These are phyloP conservation scores for Tanacetum coccineum DNA, from an alignment of 129 eudicot genomes.

Conservation along the genomic window DNA sequence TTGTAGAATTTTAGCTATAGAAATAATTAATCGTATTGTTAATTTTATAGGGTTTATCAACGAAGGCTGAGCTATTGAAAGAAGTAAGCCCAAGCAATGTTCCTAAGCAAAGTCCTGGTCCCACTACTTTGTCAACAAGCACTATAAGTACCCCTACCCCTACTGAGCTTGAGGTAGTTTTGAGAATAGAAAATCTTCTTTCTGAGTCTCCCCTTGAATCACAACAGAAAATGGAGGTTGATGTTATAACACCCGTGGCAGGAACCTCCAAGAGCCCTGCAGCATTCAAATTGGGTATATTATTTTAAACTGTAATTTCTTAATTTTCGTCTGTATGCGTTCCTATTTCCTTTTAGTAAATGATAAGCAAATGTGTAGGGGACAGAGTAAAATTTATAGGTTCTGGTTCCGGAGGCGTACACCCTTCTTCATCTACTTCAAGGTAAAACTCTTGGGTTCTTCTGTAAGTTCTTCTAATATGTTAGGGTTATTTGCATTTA, in stretches of 20 bases:
- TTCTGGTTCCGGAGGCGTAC: conserved; percentile 38
- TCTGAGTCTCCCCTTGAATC: conserved; percentile 35
- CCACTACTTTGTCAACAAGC: conserved; percentile 35
- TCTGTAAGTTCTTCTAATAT: neutral
- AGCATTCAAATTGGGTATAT: conserved; percentile 49
- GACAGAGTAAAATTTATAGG: conserved; percentile 76
- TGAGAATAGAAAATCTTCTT: conserved; percentile 33
- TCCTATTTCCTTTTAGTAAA: neutral
- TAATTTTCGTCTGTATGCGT: conserved; percentile 8
- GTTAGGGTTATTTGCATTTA: neutral
- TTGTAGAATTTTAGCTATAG: neutral
- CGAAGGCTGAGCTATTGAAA: conserved; percentile 60
- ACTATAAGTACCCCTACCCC: conserved; percentile 39
- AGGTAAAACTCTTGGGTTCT: conserved; percentile 38
- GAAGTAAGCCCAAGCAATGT: conserved; percentile 40
- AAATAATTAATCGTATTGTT: neutral
- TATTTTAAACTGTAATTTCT: neutral
- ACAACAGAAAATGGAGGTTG: conserved; percentile 47
- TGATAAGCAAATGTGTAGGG: conserved; percentile 43
- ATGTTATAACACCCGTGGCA: conserved; percentile 31
- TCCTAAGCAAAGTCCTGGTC: conserved; percentile 37
- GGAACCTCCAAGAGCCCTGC: conserved; percentile 54
- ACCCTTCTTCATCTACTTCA: conserved; percentile 42
- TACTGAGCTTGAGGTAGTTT: conserved; percentile 38
- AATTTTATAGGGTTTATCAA: conserved; percentile 51